These are phyloP conservation scores for Hydnomerulius pinastri DNA, from an alignment of 768 basidiomycete genomes.

Conservation along the genomic window DNA sequence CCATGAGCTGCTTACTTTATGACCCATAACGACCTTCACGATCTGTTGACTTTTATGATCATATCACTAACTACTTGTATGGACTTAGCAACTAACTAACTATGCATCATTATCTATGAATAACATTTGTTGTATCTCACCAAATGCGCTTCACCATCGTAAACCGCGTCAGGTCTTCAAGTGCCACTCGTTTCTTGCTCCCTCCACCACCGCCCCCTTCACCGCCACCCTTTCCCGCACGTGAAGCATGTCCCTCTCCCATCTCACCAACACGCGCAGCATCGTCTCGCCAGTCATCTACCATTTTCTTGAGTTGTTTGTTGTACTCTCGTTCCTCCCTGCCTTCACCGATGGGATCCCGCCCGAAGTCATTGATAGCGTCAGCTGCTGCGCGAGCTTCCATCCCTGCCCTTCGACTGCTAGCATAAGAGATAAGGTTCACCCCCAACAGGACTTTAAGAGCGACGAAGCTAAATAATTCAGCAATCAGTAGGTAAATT, in stretches of 20 bases:
- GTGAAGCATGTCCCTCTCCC: conserved; percentile 49
- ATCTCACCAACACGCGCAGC: conserved; percentile 68
- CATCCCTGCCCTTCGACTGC: conserved; percentile 72
- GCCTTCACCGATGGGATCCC: conserved; percentile 91
- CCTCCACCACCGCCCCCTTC: conserved; percentile 26
- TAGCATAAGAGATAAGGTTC: conserved; percentile 82
- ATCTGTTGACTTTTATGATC: not conserved
- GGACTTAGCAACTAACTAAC: not conserved
- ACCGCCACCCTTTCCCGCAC: conserved; percentile 1
- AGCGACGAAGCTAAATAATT: conserved; percentile 63
- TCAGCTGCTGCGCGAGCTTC: conserved; percentile 76
- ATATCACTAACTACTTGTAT: not conserved
- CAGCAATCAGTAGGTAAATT: not conserved
- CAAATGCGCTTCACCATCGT: conserved; percentile 96
- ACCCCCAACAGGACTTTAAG: conserved; percentile 94
- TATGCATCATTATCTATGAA: not conserved
- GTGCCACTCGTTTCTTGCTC: conserved; percentile 54
- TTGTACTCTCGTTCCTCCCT: conserved; percentile 88
- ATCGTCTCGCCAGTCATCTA: conserved; percentile 73
- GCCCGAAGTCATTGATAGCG: conserved; percentile 80
- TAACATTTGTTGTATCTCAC: conserved; percentile 29
- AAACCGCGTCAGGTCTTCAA: conserved; percentile 91
- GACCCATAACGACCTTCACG: not conserved
- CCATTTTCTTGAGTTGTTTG: conserved; percentile 69
- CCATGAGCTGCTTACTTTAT: too few species aligned